phyloP scores from a whole-genome alignment of 1,284 basidiomycete species.

The Megacollybia platyphylla region DNA sequence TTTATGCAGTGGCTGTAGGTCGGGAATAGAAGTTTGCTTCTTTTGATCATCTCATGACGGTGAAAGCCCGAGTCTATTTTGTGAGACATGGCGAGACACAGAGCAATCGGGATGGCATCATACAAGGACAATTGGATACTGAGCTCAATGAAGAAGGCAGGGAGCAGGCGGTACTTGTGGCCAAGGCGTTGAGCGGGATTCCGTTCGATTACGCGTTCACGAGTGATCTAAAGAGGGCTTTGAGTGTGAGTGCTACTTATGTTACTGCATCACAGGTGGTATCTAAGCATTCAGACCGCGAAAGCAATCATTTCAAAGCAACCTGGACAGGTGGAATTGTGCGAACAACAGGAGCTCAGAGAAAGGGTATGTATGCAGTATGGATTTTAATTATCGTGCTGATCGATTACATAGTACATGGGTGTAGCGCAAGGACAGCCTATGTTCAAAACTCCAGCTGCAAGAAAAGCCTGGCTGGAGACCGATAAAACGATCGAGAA shows the following conservation, averaged over 20 bases:
- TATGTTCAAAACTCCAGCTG: conserved; percentile 4
- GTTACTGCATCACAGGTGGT: not conserved
- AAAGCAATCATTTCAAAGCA: conserved; percentile 45
- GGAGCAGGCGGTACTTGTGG: conserved; percentile 42
- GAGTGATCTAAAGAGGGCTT: conserved; percentile 56
- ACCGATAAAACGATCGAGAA: conserved; percentile 22
- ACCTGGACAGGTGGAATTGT: conserved; percentile 24
- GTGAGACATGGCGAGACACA: conserved; percentile 69
- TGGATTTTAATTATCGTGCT: not conserved
- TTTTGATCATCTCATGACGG: not conserved
- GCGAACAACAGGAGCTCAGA: conserved; percentile 33
- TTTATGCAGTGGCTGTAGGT: not conserved
- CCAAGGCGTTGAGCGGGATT: conserved; percentile 33
- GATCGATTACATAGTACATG: conserved; percentile 34
- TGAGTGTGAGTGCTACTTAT: conserved; percentile 27
- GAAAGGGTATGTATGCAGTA: conserved; percentile 39
- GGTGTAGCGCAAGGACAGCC: conserved; percentile 47
- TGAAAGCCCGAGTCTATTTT: conserved; percentile 34
- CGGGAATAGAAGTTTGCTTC: not conserved
- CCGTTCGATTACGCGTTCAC: conserved; percentile 42
- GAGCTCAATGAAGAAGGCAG: conserved; percentile 44
- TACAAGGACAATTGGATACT: conserved; percentile 65
- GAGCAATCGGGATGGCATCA: conserved; percentile 43
- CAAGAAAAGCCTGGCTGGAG: conserved; percentile 8
- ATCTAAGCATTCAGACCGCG: conserved; percentile 36